Evolutionary conservation across 805 yeast species (phyloP), one percentile per base, ranked within the genome.

Genomic region (Candida coleopterorum): DNA sequence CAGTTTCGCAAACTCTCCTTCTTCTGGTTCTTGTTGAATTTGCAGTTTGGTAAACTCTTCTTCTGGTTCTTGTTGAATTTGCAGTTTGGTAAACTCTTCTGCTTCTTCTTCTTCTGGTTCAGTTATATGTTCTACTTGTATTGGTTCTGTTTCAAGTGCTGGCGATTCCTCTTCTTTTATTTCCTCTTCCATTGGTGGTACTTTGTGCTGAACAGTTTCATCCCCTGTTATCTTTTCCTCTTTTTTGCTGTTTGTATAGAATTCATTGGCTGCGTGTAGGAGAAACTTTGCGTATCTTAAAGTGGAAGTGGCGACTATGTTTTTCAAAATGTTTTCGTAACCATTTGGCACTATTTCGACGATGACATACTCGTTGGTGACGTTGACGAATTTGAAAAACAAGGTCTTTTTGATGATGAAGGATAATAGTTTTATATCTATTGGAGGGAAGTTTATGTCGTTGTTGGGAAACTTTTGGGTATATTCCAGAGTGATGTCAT

Each of bases 251-350:
- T 15, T 23, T 4, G 20, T 32, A 30, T 32, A 24, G 15, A 34
- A 26, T 9, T 41, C 44, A n/a, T 31, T 34, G 9, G 41, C 35
- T 15, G 20, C 12, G 12, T 24, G 29, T 14, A 35, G 26, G 31
- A 34, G 37, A 29, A 35, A 39, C 28, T 35, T 42, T n/a, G 41
- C 29, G 30, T 41, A 43, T 12, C 41, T 31, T n/a, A 41, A 32
- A 2, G 52, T 39, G 3, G 56, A 50, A 6, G 49, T 46, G 8
- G 55, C 43, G 1, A 58, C 48, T 3, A 54, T 46, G 12, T 44
- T 40, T 34, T 50, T 55, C 40, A 60, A 45, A 8, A 35, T 39
- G 25, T 34, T 37, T 18, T 50, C 52, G 41, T 48, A 55, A 26
- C 41, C 37, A 10, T 44, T 45, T 15, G 46, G 37, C 25, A 45